These are phyloP conservation scores for Aspergillus biplanus DNA, from an alignment of 495 filamentous ascomycete species.

Conservation along the genomic window DNA sequence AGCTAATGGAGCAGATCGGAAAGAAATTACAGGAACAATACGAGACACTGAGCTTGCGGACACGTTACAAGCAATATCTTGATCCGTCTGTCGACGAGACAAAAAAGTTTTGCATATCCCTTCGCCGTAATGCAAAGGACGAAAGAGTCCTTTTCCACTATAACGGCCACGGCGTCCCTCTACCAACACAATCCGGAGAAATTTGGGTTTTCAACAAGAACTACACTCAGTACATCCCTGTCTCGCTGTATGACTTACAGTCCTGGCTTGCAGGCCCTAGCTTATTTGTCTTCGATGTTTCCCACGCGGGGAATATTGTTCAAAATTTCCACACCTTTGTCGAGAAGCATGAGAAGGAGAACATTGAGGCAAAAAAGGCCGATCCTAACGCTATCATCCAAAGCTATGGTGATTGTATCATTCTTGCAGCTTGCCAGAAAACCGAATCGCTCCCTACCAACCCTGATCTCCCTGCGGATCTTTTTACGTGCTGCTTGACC, in stretches of 20 bases:
- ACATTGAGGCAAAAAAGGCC: conserved; percentile 67
- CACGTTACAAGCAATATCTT: conserved; percentile 93
- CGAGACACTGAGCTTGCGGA: conserved; percentile 89
- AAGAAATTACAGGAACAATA: conserved; percentile 95
- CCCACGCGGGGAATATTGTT: conserved; percentile 93
- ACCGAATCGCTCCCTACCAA: conserved; percentile 96
- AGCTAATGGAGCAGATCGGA: conserved; percentile 90
- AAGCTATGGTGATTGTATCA: conserved; percentile 79
- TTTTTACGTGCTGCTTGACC: conserved; percentile 95
- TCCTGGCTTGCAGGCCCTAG: conserved; percentile 94
- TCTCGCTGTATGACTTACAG: conserved; percentile 94
- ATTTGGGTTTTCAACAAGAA: conserved; percentile 99
- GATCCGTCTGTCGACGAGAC: conserved; percentile 97
- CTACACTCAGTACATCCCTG: conserved; percentile 98
- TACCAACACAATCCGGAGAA: conserved; percentile 93
- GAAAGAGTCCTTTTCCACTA: conserved; percentile 96
- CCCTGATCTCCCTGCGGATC: conserved; percentile 87
- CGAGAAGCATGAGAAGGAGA: conserved; percentile 89
- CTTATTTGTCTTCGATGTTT: conserved; percentile 96
- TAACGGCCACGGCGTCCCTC: conserved; percentile 97
- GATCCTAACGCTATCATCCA: conserved; percentile 75
- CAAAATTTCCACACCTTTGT: conserved; percentile 92
- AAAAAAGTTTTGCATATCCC: conserved; percentile 88
- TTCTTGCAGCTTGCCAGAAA: conserved; percentile 87
- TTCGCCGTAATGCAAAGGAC: conserved; percentile 90